Evolutionary conservation across 352 stramenopile species (phyloP), one percentile per base, ranked within the genome.

Genomic region (Globisporangium mamillatum): DNA sequence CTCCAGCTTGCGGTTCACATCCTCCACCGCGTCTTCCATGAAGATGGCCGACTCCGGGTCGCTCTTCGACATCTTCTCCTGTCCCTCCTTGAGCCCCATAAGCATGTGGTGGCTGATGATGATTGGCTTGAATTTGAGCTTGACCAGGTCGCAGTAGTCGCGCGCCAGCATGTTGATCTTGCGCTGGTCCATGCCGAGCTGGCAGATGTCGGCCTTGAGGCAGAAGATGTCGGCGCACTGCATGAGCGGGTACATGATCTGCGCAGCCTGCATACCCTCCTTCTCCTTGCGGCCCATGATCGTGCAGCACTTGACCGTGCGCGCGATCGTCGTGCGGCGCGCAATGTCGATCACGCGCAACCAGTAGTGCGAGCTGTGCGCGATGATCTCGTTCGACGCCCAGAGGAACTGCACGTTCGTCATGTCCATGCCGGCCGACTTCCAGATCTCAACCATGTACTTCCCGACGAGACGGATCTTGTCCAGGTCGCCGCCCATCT

Each of bases 401-500:
- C 97, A 99, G 22, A 99, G 92, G 77, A 99, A 99, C 78, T 99
- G 86, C 12, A 99, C 97, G 81, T 99, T 98, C 67, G 90, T 90
- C 79, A 99, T 96, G 83, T 99, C 90, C 98, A 99, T 99, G 25
- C 98, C 97, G 36, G 97, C 95, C 54, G 97, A 98, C 79, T 98
- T 99, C 98, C 98, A 99, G 67, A 99, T 98, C 78, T 99, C 97
- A 64, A 99, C 98, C 74, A 99, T 96, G 83, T 99, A 99, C 64
- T 94, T 78, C 57, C 94, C 94, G 48, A 98, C 94, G 18, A 88
- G 91, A 44, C 90, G 90, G 75, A 99, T 99, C 82, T 99, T 99
- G 54, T 96, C 86, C 27, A 99, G 78, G 75, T 99, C 97, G 41
- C 97, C 97, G 62, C 95, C 97, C 96, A 99, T 99, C 82, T 99